Base-by-base conservation (phyloP, 2,329 filamentous ascomycete species). In the Fragosphaeria purpurea region DNA sequence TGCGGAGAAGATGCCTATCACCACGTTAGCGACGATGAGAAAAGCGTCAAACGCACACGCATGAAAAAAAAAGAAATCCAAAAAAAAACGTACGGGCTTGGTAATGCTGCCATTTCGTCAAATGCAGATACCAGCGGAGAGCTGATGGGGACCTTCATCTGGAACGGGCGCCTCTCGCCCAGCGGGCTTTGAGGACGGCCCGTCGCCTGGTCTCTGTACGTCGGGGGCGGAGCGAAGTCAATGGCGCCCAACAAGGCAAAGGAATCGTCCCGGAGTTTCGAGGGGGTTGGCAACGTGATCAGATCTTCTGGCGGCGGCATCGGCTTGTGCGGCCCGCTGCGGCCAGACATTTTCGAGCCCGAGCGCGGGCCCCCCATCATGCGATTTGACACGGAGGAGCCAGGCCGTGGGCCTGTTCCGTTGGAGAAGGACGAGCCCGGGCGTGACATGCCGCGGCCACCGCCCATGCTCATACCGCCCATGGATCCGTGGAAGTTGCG, bases 151-250 rank as follows among this genome's bases (percentile, higher is more conserved):
- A 90, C 76, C 39, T 75, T 72, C n/a, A 85, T 82, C 51, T 82
- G 83, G 70, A 88, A 98, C 1, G 88, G 82, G 37, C 82, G 68
- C 57, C 80, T 73, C 63, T 83, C 80, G 47, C 80, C 79, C 6
- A 78, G 64, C 9, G 80, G 80, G 59, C 80, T 83, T 59, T 83
- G 79, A 6, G 79, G 77, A 41, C 80, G 74, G 44, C 91, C 91
- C 48, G 79, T 77, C 55, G 77, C 80, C 53, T 83, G 79, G 38
- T 91, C 86, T 56, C 72, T 74, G 62, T 81, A 76, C 13, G 68
- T 75, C 30, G 77, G 72, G 1, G 86, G 88, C 31, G 93, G 93
- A 0, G 93, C 93, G 66, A 95, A 97, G 59, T 96, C 91, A 51
- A 85, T 77, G 0, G 88, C 76, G 47, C 70, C 70, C 58, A 82